A percentile compares a stretch with the other conserved stretches of the same genome.
phyloP scores from a whole-genome alignment of 1,284 basidiomycete genomes.

The Sporisorium iseilematis-ciliati region DNA sequence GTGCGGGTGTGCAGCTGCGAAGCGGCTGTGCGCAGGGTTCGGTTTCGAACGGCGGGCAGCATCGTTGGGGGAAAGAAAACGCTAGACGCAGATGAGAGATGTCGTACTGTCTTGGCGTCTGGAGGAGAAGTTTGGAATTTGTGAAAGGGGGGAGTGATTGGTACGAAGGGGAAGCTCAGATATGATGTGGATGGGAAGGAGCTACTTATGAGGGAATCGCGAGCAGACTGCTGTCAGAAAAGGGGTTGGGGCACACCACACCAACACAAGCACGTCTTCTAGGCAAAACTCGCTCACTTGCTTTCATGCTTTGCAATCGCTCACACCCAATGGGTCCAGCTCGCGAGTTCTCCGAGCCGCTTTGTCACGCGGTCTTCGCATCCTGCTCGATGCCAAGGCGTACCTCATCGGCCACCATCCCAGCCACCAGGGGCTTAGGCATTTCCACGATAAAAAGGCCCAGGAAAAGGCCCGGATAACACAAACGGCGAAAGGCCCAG shows the following conservation, averaged over 20 bases:
- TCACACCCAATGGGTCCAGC: too few species aligned
- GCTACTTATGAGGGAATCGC: neutral
- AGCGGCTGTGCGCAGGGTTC: conserved; percentile 25
- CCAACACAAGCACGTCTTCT: neutral
- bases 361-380: neutral
- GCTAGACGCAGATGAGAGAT: neutral
- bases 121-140: neutral
- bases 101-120: neutral
- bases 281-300: neutral
- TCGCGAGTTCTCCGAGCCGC: too few species aligned
- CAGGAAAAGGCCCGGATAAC: conserved; percentile 34
- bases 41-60: conserved; percentile 38
- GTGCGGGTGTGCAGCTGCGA: neutral
- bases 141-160: neutral
- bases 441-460: conserved; percentile 24
- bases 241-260: too few species aligned
- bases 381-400: too few species aligned
- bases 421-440: neutral
- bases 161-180: neutral
- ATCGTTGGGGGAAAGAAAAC: conserved; percentile 1
- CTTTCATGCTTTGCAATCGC: neutral
- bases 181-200: neutral
- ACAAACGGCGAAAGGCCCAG: conserved; percentile 47
- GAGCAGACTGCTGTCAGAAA: neutral
- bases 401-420: neutral